Base-by-base conservation (phyloP, 2,329 filamentous ascomycete species). In the Aspergillus spinulosporus region DNA sequence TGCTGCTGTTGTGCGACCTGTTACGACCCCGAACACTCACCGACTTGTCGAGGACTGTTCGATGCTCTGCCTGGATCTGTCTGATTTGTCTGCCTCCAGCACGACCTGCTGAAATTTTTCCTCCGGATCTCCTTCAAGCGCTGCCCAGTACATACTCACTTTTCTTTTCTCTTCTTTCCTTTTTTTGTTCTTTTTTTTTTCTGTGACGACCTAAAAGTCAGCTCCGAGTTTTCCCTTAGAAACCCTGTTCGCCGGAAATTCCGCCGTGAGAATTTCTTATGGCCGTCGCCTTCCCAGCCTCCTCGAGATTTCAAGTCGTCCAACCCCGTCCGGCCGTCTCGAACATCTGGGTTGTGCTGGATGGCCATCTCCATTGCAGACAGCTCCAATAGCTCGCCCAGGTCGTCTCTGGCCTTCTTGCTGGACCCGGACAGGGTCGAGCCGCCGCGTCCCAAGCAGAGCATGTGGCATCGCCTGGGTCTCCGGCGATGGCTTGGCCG, bases 381-480 rank as follows among this genome's bases (percentile, higher is more conserved):
- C 67, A 67, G 62, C 63, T 67, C 68, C 59, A 70, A 64, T 68
- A 73, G 67, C 63, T 69, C 67, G 59, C 68, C 68, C 64, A 67
- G 67, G 64, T 68, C 63, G 45, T 53, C 50, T 36, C 58, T 71
- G 64, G 68, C 68, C 62, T 63, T 72, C 55, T 65, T 70, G 58
- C 59, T 68, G 61, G 71, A 73, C 61, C 63, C 63, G 44, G 71
- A 73, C 58, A 71, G 70, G 62, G 61, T 52, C 50, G 56, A 68
- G 56, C 54, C 36, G n/a, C 64, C 66, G 52, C 67, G 64, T 56
- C 67, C 66, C 51, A 76, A 75, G 60, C 70, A 72, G 67, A 76
- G 76, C 62, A 76, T 79, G 71, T 77, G 75, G 74, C 76, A 78
- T 66, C 72, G 74, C 59, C 64, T 78, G 50, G 72, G 71, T 32